Evolutionary conservation across 2,329 filamentous ascomycete genomes (phyloP).

Genomic region (Fusarium clavum): DNA sequence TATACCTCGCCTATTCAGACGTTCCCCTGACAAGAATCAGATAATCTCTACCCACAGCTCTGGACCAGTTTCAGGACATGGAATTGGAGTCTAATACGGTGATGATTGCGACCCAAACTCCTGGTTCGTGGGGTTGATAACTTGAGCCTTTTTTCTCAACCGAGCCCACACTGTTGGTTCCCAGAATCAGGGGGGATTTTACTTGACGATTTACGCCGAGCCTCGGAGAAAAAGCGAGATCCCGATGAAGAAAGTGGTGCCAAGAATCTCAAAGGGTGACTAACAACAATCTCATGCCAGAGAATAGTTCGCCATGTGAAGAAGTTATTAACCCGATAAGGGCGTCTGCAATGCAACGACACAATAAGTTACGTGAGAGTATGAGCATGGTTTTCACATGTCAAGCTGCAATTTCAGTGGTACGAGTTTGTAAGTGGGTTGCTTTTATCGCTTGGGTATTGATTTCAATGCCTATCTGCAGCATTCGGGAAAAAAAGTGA

Average conservation of each 20-base stretch:
- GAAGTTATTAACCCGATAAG: slow-evolving; percentile 10
- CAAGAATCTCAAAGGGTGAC: slow-evolving; percentile 15
- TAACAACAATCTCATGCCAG: slow-evolving; percentile 18
- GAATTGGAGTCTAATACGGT: slow-evolving; percentile 18
- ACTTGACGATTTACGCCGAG: slow-evolving; percentile 9
- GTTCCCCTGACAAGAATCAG: slow-evolving; percentile 17
- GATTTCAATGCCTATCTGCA: slow-evolving; percentile 1
- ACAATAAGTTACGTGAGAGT: slow-evolving; percentile 2
- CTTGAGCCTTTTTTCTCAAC: slow-evolving; percentile 17
- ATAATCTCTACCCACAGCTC: slow-evolving; percentile 31
- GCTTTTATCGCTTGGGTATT: slow-evolving; percentile 5
- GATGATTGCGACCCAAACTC: slow-evolving; percentile 42
- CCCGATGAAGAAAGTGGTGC: slow-evolving; percentile 14
- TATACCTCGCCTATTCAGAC: slow-evolving; percentile 9
- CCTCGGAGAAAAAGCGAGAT: slow-evolving; percentile 21
- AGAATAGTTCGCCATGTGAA: slow-evolving; percentile 20
- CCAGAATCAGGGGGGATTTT: slow-evolving; percentile 18
- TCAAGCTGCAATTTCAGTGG: slow-evolving; percentile 1
- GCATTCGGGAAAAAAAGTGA: not conserved
- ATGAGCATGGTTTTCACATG: slow-evolving; percentile 20
- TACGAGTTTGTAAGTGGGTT: not conserved
- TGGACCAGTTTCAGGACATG: slow-evolving; percentile 42
- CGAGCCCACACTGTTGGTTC: slow-evolving; percentile 31
- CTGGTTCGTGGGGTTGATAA: slow-evolving; percentile 31
- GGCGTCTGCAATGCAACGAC: slow-evolving; percentile 11